Base-by-base conservation (phyloP, 2,329 filamentous ascomycete genomes). In the Fonsecaea pugnacius region DNA sequence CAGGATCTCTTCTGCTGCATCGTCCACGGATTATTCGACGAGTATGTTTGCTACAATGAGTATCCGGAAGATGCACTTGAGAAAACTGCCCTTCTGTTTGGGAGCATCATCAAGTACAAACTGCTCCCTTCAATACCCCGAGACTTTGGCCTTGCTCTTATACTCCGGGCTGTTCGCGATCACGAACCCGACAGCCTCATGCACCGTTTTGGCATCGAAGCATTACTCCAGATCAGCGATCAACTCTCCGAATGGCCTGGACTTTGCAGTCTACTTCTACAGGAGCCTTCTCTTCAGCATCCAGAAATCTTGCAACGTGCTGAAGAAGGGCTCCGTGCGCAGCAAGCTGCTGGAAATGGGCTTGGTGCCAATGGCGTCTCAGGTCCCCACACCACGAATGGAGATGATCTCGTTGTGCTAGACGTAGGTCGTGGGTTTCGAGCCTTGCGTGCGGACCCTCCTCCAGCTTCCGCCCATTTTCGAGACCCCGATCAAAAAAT, bases 1-100 rank as follows among this genome's bases (percentile, higher is more conserved):
- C 95, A 98, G 75, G 95, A 99, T 74, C 85, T 97, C 6, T 99
- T 99, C 75, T 91, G 94, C 14, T 97, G 94, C 79, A 99, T 99
- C 92, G 96, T 99, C 38, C 93, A 97, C 73, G 95, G 95, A 0
- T 82, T 99, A 3, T 97, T 99, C 72, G 95, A 99, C 72, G 95
- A 99, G 79, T 99, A 97, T 75, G 89, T 89, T 61, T 96, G 96
- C 73, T 99, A 97, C 75, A 87, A 90, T 46, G 93, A 96, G 73
- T 99, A 99, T 76, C 96, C 96, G 0, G 83, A 97, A n/a, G 94
- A 97, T 73, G 95, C 95, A 5, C 81, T 99, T 57, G 94, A 94
- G 7, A 98, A 94, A 10, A 99, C 95, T 0, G 94, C 95, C 3
- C 93, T 99, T 9, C 85, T 99, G 32, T 99, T 99, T 75, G 95